Evolutionary conservation across 768 basidiomycete genomes (phyloP).

Genomic region (Chlorophyllum brunneum): DNA sequence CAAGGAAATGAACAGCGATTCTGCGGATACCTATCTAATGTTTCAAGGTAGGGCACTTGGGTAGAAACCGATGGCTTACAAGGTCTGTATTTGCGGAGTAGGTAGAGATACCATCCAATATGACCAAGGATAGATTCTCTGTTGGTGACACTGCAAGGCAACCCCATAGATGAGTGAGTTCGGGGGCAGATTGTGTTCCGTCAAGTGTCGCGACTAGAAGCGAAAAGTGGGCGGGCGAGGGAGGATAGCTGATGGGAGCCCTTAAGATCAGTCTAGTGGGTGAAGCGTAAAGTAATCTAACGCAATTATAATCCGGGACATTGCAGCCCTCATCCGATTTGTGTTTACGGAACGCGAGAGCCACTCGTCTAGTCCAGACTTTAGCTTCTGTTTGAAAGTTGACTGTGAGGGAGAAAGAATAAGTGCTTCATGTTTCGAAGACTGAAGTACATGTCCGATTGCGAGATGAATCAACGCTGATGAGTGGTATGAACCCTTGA

Average conservation of each 20-base stretch:
- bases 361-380: constrained; percentile 43
- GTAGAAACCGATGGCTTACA: constrained; percentile 13
- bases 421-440: constrained; percentile 33
- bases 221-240: constrained; percentile 52
- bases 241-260: constrained; percentile 50
- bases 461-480: constrained; percentile 70
- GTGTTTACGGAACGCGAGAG: constrained; percentile 44
- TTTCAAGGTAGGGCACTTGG: background rate
- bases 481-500: constrained; percentile 59
- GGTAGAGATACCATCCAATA: constrained; percentile 57
- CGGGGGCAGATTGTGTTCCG: constrained; percentile 4
- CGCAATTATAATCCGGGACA: constrained; percentile 52
- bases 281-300: constrained; percentile 27
- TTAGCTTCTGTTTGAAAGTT: constrained; percentile 37
- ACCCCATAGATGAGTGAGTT: background rate
- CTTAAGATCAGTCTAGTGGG: constrained; percentile 15
- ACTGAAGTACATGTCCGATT: constrained; percentile 41
- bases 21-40: background rate
- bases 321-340: constrained; percentile 29
- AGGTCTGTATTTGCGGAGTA: constrained; percentile 36
- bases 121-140: constrained; percentile 35
- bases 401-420: constrained; percentile 52
- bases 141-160: constrained; percentile 5
- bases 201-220: constrained; percentile 46
- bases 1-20: background rate